Conservation (phyloP, 768 basidiomycete genomes). For the Paxillus ammoniavirescens region DNA sequence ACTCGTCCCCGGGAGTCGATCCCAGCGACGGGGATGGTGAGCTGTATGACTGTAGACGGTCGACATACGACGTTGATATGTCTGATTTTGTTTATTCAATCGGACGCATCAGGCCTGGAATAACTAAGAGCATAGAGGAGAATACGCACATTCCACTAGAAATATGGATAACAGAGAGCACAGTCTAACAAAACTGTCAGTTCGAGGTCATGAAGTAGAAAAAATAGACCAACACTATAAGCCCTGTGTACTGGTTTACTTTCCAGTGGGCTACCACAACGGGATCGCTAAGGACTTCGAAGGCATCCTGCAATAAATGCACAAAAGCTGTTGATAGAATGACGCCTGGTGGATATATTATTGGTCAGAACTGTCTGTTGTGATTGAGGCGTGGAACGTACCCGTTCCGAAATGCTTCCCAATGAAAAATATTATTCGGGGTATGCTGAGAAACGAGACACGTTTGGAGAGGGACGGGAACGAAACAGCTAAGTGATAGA, state of each 20-base stretch:
- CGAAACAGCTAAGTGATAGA: slow-evolving; percentile 51
- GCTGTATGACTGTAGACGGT: slow-evolving; percentile 61
- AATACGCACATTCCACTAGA: slow-evolving; percentile 69
- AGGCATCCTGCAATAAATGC: slow-evolving; percentile 77
- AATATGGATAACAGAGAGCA: slow-evolving; percentile 70
- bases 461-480: slow-evolving; percentile 67
- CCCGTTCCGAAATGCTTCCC: slow-evolving; percentile 87
- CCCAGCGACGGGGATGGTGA: slow-evolving; percentile 47
- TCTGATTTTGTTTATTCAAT: slow-evolving; percentile 40
- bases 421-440: slow-evolving; percentile 72
- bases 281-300: slow-evolving; percentile 52
- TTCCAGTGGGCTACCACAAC: slow-evolving; percentile 46
- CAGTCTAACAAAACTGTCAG: slow-evolving; percentile 41
- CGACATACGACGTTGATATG: slow-evolving; percentile 72
- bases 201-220: not conserved
- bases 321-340: slow-evolving; percentile 83
- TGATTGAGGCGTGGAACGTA: slow-evolving; percentile 14
- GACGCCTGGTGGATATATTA: slow-evolving; percentile 46
- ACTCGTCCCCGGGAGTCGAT: slow-evolving; percentile 27
- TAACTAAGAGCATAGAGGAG: not conserved
- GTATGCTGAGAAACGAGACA: slow-evolving; percentile 54
- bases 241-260: slow-evolving; percentile 59
- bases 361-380: not conserved
- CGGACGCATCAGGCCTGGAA: not conserved
- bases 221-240: slow-evolving; percentile 65